Percentiles rank a stretch among this genome's conserved stretches.
phyloP scores from a whole-genome alignment of 2,329 filamentous ascomycete species.

The Moelleriella libera region DNA sequence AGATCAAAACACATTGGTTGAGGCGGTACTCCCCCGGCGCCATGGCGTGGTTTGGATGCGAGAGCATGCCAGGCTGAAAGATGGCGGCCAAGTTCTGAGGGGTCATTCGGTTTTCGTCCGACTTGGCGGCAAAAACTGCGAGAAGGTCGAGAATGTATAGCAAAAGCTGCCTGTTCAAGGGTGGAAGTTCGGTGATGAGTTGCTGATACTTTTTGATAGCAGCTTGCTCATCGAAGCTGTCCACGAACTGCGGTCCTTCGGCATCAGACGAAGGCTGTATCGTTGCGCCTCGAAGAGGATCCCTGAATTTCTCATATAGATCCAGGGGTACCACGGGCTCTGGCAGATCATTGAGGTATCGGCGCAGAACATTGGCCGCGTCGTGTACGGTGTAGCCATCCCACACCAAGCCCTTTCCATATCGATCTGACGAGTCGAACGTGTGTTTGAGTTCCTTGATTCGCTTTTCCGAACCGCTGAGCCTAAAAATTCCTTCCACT shows the following conservation, averaged over 20 bases:
- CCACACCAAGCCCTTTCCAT: constrained; percentile 95
- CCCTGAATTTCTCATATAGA: constrained; percentile 81
- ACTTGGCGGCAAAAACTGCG: constrained; percentile 93
- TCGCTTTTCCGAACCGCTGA: constrained; percentile 91
- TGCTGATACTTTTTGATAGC: constrained; percentile 77
- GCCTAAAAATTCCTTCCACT: constrained; percentile 89
- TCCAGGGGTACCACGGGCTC: constrained; percentile 93
- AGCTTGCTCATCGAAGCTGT: constrained; percentile 44
- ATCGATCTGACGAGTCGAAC: constrained; percentile 89
- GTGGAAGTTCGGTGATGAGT: constrained; percentile 84
- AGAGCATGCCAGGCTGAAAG: constrained; percentile 92
- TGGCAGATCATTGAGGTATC: constrained; percentile 91
- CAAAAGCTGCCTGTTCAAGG: constrained; percentile 82
- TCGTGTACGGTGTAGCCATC: constrained; percentile 96
- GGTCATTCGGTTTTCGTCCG: constrained; percentile 93
- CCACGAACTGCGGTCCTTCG: constrained; percentile 55
- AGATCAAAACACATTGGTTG: constrained; percentile 94
- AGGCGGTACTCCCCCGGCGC: constrained; percentile 84
- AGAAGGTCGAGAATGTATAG: constrained; percentile 93
- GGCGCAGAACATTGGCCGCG: constrained; percentile 86
- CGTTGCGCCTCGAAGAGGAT: constrained; percentile 59
- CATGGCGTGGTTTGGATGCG: constrained; percentile 91
- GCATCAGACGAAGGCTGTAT: constrained; percentile 60
- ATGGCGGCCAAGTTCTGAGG: constrained; percentile 90
- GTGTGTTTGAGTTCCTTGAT: constrained; percentile 90